Evolutionary conservation across 805 yeast genomes (phyloP).

Genomic region (Yamadazyma sp.): DNA sequence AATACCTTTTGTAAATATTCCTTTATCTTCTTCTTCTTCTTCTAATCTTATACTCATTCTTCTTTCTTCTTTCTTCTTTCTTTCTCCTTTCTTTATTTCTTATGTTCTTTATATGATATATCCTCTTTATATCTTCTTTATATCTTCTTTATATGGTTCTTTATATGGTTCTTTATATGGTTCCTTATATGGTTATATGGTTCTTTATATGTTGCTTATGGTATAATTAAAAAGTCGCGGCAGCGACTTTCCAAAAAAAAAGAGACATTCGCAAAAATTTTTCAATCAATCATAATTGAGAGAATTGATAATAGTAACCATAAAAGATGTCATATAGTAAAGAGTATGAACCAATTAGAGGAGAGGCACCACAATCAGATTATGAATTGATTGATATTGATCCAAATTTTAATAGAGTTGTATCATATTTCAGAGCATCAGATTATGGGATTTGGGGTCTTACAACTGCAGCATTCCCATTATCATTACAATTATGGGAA

Average conservation of each 20-base stretch:
- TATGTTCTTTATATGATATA: too few relatives aligned
- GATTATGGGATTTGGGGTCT: slow-evolving; percentile 56
- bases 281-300: too few relatives aligned
- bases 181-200: too few relatives aligned
- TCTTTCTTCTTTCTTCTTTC: too few relatives aligned
- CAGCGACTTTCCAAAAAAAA: too few relatives aligned
- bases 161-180: too few relatives aligned
- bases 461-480: slow-evolving; percentile 40
- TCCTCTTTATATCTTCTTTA: too few relatives aligned
- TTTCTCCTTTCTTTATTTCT: too few relatives aligned
- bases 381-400: slow-evolving; percentile 67
- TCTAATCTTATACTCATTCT: background rate
- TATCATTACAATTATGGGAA: slow-evolving; percentile 41
- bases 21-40: background rate
- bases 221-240: too few relatives aligned
- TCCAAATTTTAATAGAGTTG: slow-evolving; percentile 72
- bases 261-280: too few relatives aligned
- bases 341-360: slow-evolving; percentile 40
- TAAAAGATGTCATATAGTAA: slow-evolving; percentile 36
- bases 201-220: too few relatives aligned
- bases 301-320: slow-evolving; percentile 2
- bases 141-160: too few relatives aligned
- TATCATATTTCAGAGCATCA: slow-evolving; percentile 64
- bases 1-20: slow-evolving; percentile 19
- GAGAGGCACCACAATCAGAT: slow-evolving; percentile 34